Conservation (phyloP, 495 filamentous ascomycete species). For the Penicillium maclennaniae region DNA sequence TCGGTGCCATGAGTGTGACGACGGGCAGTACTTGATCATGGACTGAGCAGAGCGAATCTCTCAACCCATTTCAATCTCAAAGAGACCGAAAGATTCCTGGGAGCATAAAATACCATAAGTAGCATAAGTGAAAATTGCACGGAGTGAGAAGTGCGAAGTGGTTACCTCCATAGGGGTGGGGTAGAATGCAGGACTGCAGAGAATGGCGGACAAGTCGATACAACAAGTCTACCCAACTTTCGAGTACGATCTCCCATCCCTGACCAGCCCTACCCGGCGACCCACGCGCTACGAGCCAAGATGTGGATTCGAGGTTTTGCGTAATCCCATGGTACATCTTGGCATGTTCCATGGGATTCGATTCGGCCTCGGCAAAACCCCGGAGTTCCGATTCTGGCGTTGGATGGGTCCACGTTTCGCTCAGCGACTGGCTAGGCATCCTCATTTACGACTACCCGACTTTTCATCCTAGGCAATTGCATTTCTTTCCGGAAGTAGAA, state of each 20-base stretch:
- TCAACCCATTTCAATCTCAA: not conserved
- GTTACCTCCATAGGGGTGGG: no score
- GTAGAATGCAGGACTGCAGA: no score
- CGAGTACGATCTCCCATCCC: not conserved
- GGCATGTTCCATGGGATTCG: not conserved
- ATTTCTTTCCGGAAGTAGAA: not conserved
- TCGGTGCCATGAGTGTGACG: not conserved
- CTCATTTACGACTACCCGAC: not conserved
- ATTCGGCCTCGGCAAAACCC: not conserved
- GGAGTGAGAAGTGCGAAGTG: not conserved
- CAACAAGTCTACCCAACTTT: no score
- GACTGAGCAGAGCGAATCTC: not conserved
- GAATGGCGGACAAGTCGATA: no score
- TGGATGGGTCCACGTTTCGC: not conserved
- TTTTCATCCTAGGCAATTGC: not conserved
- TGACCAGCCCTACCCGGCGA: slow-evolving; percentile 13
- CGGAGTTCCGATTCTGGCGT: not conserved
- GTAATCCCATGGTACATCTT: not conserved
- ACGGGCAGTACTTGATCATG: not conserved
- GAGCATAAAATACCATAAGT: not conserved
- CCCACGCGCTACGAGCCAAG: slow-evolving; percentile 4
- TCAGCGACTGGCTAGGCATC: not conserved
- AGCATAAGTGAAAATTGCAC: not conserved
- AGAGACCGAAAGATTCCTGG: not conserved
- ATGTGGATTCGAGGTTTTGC: not conserved